Percentiles rank a stretch among this genome's conserved stretches.
Evolutionary conservation across 2,329 filamentous ascomycete genomes (phyloP).

Genomic region (Stagonosporopsis rhizophila): DNA sequence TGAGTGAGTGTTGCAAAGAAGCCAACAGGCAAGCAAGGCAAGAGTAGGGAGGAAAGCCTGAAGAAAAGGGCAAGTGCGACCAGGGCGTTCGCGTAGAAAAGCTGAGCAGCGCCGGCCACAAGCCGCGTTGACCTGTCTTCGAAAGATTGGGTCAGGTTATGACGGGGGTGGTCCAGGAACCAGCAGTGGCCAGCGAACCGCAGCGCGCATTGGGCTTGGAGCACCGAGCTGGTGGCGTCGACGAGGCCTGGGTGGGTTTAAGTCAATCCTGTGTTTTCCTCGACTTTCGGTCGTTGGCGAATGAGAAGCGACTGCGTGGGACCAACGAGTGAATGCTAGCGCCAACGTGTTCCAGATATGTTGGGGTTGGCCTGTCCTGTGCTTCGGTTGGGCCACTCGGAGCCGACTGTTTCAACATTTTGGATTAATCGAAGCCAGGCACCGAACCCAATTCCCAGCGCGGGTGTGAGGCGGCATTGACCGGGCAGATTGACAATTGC

Average conservation of each 20-base stretch:
- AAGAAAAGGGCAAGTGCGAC: slow-evolving; percentile 30
- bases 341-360: slow-evolving; percentile 39
- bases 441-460: slow-evolving; percentile 18
- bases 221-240: slow-evolving; percentile 11
- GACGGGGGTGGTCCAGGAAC: slow-evolving; percentile 32
- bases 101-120: slow-evolving; percentile 22
- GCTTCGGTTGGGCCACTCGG: slow-evolving; percentile 23
- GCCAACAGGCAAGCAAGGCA: slow-evolving; percentile 34
- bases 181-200: slow-evolving; percentile 28
- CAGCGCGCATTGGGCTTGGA: slow-evolving; percentile 16
- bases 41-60: slow-evolving; percentile 37
- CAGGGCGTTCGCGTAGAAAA: slow-evolving; percentile 20
- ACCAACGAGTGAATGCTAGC: slow-evolving; percentile 19
- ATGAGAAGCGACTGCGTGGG: slow-evolving; percentile 20
- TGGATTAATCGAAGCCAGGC: slow-evolving; percentile 13
- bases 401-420: slow-evolving; percentile 34
- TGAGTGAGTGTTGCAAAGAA: slow-evolving; percentile 34
- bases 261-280: slow-evolving; percentile 28
- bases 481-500: slow-evolving; percentile 4
- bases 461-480: slow-evolving; percentile 27
- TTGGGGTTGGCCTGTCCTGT: slow-evolving; percentile 27
- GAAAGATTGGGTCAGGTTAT: slow-evolving; percentile 35
- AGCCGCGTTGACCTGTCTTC: slow-evolving; percentile 35
- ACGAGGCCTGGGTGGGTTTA: slow-evolving; percentile 21
- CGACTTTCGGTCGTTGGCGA: slow-evolving; percentile 15